phyloP scores from a whole-genome alignment of 2,329 filamentous ascomycete species.

The Pleochaeta shiraiana region DNA sequence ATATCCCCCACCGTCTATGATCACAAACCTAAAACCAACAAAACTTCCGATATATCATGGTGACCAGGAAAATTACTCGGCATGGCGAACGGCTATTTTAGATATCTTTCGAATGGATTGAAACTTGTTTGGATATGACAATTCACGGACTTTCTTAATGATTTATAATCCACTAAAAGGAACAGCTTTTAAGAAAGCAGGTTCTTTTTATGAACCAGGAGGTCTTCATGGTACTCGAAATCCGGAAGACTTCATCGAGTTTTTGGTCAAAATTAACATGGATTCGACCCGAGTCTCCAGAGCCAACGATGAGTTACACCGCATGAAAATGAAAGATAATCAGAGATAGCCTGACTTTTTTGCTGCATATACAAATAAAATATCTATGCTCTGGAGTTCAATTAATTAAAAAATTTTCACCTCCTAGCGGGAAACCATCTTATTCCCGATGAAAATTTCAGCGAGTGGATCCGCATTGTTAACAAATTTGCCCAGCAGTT shows the following conservation, averaged over 20 bases:
- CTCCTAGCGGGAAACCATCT: neutral
- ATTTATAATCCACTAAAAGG: neutral
- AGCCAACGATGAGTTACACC: neutral
- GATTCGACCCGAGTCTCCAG: neutral
- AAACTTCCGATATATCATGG: conserved; percentile 1
- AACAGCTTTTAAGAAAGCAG: neutral
- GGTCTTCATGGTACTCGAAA: neutral
- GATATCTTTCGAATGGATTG: conserved; percentile 1
- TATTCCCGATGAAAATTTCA: neutral
- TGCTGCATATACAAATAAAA: neutral
- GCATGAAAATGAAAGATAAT: neutral
- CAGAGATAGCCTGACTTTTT: neutral
- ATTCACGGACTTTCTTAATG: neutral
- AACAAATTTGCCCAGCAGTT: neutral
- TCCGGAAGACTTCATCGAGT: conserved; percentile 1
- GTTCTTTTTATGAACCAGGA: neutral
- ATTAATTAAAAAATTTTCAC: neutral
- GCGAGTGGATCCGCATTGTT: neutral
- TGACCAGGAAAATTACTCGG: neutral
- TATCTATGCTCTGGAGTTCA: neutral
- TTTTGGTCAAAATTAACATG: neutral
- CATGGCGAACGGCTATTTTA: neutral
- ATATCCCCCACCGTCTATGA: neutral
- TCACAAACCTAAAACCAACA: neutral
- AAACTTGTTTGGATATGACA: neutral